These are phyloP conservation scores for Exophiala aquamarina DNA, from an alignment of 2,329 filamentous ascomycete genomes.

Conservation along the genomic window DNA sequence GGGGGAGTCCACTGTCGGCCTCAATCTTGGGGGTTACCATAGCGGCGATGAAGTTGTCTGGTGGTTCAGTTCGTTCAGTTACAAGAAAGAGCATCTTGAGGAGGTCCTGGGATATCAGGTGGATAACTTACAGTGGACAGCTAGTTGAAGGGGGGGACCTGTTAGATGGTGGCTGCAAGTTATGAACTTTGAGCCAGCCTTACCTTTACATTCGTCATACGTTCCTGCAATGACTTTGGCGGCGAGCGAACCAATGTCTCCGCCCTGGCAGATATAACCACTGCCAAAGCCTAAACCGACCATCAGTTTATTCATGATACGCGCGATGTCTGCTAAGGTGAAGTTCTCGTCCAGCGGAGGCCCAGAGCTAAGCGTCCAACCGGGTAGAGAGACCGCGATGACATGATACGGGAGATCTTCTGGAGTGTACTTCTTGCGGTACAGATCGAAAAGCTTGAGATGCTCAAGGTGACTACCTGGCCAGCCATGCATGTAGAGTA, in stretches of 20 bases:
- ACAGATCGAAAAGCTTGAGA: conserved; percentile 49
- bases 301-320: conserved; percentile 53
- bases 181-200: background rate
- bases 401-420: conserved; percentile 57
- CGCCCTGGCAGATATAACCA: conserved; percentile 58
- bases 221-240: conserved; percentile 42
- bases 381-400: conserved; percentile 56
- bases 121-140: conserved; percentile 2
- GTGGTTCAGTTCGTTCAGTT: background rate
- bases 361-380: conserved; percentile 51
- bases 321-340: conserved; percentile 38
- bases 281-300: conserved; percentile 51
- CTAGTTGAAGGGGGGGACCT: conserved; percentile 30
- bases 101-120: background rate
- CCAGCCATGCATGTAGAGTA: conserved; percentile 48
- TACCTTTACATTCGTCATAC: conserved; percentile 46
- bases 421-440: conserved; percentile 49
- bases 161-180: background rate
- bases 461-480: conserved; percentile 55
- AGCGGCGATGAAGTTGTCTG: background rate
- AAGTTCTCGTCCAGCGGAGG: conserved; percentile 50
- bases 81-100: background rate
- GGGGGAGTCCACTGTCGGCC: too few relatives aligned
- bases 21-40: too few relatives aligned
- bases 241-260: conserved; percentile 55